phyloP scores from a whole-genome alignment of 2,329 filamentous ascomycete species.

The Lecanicillium sp. region DNA sequence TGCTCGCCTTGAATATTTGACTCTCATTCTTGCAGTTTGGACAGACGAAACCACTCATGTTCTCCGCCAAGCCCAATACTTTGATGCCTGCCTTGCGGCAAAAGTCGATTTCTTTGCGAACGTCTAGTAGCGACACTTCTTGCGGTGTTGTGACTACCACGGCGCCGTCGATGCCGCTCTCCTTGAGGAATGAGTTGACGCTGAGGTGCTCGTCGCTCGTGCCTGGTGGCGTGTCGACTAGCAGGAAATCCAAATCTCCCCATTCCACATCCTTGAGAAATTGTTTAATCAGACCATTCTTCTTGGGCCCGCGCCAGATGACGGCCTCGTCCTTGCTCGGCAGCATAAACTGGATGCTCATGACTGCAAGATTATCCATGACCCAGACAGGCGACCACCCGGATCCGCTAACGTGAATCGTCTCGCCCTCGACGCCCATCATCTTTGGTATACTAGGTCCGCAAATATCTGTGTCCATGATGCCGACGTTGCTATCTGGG shows the following conservation, averaged over 20 bases:
- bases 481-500: conserved; percentile 69
- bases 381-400: conserved; percentile 98
- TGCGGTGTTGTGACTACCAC: conserved; percentile 92
- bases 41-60: conserved; percentile 97
- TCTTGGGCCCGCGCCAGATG: conserved; percentile 97
- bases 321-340: conserved; percentile 89
- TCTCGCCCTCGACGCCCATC: conserved; percentile 94
- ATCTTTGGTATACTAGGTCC: conserved; percentile 96
- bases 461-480: conserved; percentile 98
- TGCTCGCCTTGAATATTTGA: conserved; percentile 86
- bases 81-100: conserved; percentile 88
- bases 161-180: conserved; percentile 87
- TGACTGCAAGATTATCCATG: conserved; percentile 84
- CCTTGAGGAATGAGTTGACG: conserved; percentile 85
- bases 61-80: conserved; percentile 86
- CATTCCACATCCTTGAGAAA: conserved; percentile 97
- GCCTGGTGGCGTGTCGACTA: conserved; percentile 92
- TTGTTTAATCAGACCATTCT: conserved; percentile 96
- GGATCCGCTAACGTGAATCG: conserved; percentile 78
- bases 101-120: conserved; percentile 96
- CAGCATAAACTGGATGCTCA: conserved; percentile 98
- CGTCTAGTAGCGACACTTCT: conserved; percentile 85
- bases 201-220: conserved; percentile 93
- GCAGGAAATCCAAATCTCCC: conserved; percentile 86
- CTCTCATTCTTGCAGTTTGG: conserved; percentile 76